Evolutionary conservation across 495 filamentous ascomycete genomes (phyloP).

Genomic region (Aspergillus carlsbadensis): DNA sequence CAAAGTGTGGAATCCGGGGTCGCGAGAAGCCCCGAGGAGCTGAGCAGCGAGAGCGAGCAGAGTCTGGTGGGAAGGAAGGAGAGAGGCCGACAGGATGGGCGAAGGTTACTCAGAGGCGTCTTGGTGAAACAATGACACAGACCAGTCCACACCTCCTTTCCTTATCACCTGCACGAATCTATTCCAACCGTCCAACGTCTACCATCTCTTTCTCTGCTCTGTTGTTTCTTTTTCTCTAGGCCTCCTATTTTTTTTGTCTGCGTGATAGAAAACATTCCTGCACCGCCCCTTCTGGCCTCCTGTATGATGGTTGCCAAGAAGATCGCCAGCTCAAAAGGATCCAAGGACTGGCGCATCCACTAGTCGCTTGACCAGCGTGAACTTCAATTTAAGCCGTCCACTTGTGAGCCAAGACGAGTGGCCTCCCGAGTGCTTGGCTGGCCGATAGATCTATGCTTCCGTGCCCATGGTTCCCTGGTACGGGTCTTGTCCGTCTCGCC

Average conservation of each 20-base stretch:
- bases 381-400: slow-evolving; percentile 4
- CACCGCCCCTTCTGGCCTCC: slow-evolving; percentile 13
- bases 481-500: slow-evolving; percentile 7
- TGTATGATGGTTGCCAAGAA: slow-evolving; percentile 8
- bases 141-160: slow-evolving; percentile 2
- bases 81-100: background rate
- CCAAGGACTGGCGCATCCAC: slow-evolving; percentile 13
- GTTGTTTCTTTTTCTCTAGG: background rate
- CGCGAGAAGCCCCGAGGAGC: background rate
- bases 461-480: slow-evolving; percentile 15
- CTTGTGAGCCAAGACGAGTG: background rate
- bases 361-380: slow-evolving; percentile 3
- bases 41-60: background rate
- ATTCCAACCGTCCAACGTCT: background rate
- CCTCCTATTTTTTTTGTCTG: background rate
- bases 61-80: background rate
- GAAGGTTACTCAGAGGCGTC: slow-evolving; percentile 5
- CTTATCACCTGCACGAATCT: slow-evolving; percentile 2
- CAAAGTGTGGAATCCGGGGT: background rate
- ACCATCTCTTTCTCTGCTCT: background rate
- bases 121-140: slow-evolving; percentile 1
- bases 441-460: slow-evolving; percentile 19
- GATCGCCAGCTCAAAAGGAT: slow-evolving; percentile 14
- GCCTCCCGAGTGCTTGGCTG: slow-evolving; percentile 18
- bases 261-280: background rate